Evolutionary conservation across 768 basidiomycete genomes (phyloP), one percentile per base, ranked within the genome.

Genomic region (Leccinum arenicola): DNA sequence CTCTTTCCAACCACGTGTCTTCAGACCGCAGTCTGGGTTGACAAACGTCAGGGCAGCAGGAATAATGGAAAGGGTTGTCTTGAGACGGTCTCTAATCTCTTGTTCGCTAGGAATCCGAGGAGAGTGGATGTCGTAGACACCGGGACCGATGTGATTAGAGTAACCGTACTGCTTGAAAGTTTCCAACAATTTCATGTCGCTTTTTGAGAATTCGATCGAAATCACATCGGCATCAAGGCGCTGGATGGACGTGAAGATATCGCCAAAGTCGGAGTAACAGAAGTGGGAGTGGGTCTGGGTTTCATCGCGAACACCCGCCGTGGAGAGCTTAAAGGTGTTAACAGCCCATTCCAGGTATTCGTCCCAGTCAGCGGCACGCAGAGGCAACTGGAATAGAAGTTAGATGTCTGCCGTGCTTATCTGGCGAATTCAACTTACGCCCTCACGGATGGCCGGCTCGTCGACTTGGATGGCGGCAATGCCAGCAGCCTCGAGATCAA

Each of bases 201-300:
- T 89, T 90, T 98, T 98, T 64, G 94, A 96, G 51, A 95, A 94
- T 77, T 98, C 95, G 72, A 98, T 97, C 55, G 95, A 96, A 79
- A 99, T 98, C 75, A 97, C 94, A 74, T 99, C 97, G 64, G 95
- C 95, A 69, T 99, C 97, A 60, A 99, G 89, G 64, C 89, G 87
- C 76, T 95, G 89, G 73, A 98, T 97, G 60, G 92, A 95, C 31
- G 91, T 87, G 91, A 98, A 98, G 79, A 98, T 98, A 74, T 97
- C 93, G 78, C 89, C 92, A 73, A 98, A 98, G 82, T 98, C 95
- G 57, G 95, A 98, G 82, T 94, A 95, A 82, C 94, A 96, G 85
- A 96, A 96, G 84, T 99, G 97, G 53, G 95, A 98, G 82, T 98
- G 96, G 68, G 95, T 94, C 79, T 98, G 96, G 69, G 93, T 91